phyloP scores from a whole-genome alignment of 306 rosid genomes.

The Rosa multiflora region DNA sequence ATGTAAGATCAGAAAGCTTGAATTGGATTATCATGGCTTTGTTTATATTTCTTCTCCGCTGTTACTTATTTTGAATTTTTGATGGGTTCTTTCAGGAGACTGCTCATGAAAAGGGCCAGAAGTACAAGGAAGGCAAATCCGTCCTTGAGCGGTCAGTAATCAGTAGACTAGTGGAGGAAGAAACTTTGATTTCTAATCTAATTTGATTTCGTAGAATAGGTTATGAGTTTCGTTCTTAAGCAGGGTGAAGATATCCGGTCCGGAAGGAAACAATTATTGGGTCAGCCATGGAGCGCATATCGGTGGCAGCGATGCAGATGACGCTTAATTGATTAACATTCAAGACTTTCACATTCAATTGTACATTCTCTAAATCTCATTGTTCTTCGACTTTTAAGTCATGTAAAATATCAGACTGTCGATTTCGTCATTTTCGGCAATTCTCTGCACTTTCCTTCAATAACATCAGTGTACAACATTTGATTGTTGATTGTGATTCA shows the following conservation, averaged over 20 bases:
- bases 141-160: conserved; percentile 63
- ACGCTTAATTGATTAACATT: conserved; percentile 36
- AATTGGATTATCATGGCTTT: conserved; percentile 21
- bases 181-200: conserved; percentile 13
- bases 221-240: conserved; percentile 37
- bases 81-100: conserved; percentile 44
- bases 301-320: conserved; percentile 89
- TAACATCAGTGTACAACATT: conserved; percentile 32
- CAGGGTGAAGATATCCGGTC: conserved; percentile 74
- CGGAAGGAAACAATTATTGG: conserved; percentile 80
- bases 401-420: conserved; percentile 27
- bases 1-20: conserved; percentile 63
- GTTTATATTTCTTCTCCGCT: conserved; percentile 23
- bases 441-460: conserved; percentile 24
- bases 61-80: conserved; percentile 33
- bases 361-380: conserved; percentile 54
- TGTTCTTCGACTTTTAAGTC: conserved; percentile 31
- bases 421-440: conserved; percentile 33
- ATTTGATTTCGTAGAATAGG: conserved; percentile 24
- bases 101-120: conserved; percentile 43
- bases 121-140: conserved; percentile 53
- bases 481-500: conserved; percentile 29
- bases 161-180: conserved; percentile 35
- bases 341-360: conserved; percentile 31
- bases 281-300: conserved; percentile 59